These are phyloP conservation scores for Rhododendron molle DNA, from an alignment of 148 eudicot species.

Conservation along the genomic window DNA sequence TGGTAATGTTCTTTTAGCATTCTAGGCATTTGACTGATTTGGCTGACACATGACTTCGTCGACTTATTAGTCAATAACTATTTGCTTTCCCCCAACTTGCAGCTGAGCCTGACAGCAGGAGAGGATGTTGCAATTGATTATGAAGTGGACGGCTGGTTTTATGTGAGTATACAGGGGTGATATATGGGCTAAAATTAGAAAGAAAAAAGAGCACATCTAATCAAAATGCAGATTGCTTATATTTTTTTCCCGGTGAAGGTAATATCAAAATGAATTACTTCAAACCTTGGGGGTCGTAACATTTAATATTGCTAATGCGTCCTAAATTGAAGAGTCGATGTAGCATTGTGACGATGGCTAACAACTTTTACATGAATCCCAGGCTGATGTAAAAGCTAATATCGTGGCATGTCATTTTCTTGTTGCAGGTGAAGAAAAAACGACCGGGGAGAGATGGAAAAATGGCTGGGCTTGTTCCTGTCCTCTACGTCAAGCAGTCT, in stretches of 20 bases:
- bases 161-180: constrained; percentile 59
- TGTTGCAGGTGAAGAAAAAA: constrained; percentile 77
- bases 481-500: constrained; percentile 75
- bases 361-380: background rate
- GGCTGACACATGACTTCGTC: background rate
- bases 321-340: background rate
- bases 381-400: background rate
- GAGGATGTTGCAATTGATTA: constrained; percentile 88
- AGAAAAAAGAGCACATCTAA: background rate
- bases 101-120: constrained; percentile 89
- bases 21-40: background rate
- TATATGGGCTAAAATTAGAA: background rate
- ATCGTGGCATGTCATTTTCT: background rate
- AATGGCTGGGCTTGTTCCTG: constrained; percentile 90
- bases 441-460: constrained; percentile 94
- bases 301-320: background rate
- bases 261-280: too few species aligned
- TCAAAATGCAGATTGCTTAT: too few species aligned
- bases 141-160: constrained; percentile 99
- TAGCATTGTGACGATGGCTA: background rate
- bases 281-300: background rate
- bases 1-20: background rate
- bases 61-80: background rate
- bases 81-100: constrained; percentile 20
- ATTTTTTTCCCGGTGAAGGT: too few species aligned